Evolutionary conservation across 2,329 filamentous ascomycete species (phyloP), one percentile per base, ranked within the genome.

Genomic region (Cercospora sp.): DNA sequence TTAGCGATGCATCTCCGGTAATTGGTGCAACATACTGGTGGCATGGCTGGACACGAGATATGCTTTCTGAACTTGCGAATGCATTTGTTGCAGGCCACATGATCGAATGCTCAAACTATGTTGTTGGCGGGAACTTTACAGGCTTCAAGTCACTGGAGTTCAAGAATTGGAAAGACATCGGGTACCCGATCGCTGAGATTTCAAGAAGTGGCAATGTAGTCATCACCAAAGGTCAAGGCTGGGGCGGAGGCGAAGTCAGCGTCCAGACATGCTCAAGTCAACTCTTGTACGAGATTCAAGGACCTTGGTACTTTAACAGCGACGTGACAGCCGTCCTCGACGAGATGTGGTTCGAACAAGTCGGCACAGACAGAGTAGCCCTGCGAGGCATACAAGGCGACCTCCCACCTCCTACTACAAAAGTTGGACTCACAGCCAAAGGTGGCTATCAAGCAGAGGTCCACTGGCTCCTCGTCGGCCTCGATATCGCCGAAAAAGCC

Each of bases 221-320:
- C 36, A 77, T 80, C 64, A 78, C 78, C 9, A 82, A 81, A 71
- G 77, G 78, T 31, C 70, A 81, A 70, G 61, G 75, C 69, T 39
- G 78, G 72, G 66, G 77, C 69, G 69, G 69, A 10, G 80, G 80
- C 39, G 75, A 75, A 60, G 77, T 81, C 6, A 78, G 79, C 1
- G 80, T 83, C 7, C 82, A 86, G 64, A 87, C 85, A 0, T 83
- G 84, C 65, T 81, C 81, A 0, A 83, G 81, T 3, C 85, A 87
- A 68, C 77, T 87, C 2, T 72, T 87, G 1, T 87, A 86, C 72
- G 84, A 86, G 73, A 83, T 86, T 16, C 84, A 86, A 70, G 85
- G 85, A 5, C 83, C 83, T 0, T 83, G 81, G 79, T 88, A 88
- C 73, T 85, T 82, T 79, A 87, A 87, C 76, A 84, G 82, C 0